Evolutionary conservation across 2,329 filamentous ascomycete species (phyloP).

Genomic region (Aspergillus persii): DNA sequence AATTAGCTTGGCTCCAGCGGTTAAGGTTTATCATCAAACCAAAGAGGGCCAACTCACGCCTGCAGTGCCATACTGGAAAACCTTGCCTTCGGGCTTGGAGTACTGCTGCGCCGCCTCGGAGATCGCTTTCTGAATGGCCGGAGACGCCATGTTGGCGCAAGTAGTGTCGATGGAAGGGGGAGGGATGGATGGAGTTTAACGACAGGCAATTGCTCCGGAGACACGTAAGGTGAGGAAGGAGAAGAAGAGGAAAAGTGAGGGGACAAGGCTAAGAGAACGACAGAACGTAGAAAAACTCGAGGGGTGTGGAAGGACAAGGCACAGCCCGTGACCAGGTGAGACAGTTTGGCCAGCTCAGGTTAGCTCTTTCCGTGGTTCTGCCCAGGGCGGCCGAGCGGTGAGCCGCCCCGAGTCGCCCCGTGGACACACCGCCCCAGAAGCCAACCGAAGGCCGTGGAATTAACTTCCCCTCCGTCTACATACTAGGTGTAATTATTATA

Average conservation of each 20-base stretch:
- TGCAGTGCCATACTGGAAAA: conserved; percentile 61
- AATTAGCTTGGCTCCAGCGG: conserved; percentile 15
- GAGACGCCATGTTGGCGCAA: conserved; percentile 42
- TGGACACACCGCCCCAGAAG: neutral
- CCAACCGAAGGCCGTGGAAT: neutral
- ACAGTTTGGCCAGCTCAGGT: conserved; percentile 12
- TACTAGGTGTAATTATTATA: neutral
- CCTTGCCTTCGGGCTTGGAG: conserved; percentile 48
- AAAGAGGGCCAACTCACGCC: conserved; percentile 49
- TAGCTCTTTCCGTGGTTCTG: conserved; percentile 11
- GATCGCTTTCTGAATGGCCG: conserved; percentile 45
- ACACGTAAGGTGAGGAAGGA: neutral
- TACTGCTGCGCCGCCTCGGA: conserved; percentile 49
- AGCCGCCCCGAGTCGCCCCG: neutral
- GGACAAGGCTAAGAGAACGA: conserved; percentile 1
- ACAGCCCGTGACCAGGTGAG: conserved; percentile 12
- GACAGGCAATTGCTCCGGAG: neutral
- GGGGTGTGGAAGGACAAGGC: conserved; percentile 10
- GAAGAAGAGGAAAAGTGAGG: neutral
- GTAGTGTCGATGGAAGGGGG: conserved; percentile 7
- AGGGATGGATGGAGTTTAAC: neutral
- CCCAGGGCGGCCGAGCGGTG: conserved; percentile 19
- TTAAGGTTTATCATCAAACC: neutral
- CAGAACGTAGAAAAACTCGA: conserved; percentile 4
- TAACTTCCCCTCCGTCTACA: neutral